Percentiles rank a stretch among this genome's conserved stretches.
Evolutionary conservation across 305 asterid genomes (phyloP).

Genomic region (Withania somnifera): DNA sequence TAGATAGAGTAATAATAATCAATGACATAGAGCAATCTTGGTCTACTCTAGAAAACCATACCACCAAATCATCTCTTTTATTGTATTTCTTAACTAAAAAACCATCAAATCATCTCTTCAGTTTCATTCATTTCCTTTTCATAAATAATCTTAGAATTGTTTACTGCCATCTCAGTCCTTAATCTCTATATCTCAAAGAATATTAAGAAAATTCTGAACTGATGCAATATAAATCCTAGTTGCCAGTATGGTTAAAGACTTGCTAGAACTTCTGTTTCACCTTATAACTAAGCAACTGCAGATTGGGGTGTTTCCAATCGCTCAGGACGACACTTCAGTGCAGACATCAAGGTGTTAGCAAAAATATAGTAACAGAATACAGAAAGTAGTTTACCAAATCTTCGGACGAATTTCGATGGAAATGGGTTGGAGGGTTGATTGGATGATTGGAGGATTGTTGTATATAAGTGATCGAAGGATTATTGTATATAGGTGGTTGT

Average conservation of each 20-base stretch:
- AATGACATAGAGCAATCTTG: background rate
- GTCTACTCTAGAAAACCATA: background rate
- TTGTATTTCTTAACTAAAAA: background rate
- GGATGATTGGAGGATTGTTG: too few relatives aligned
- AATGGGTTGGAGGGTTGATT: too few relatives aligned
- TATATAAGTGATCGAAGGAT: too few relatives aligned
- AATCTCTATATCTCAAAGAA: background rate
- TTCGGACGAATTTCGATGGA: too few relatives aligned
- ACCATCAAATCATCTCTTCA: background rate
- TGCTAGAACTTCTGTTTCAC: background rate
- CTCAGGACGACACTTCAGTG: background rate
- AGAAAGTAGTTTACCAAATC: constrained; percentile 51
- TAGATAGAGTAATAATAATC: background rate
- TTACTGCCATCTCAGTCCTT: background rate
- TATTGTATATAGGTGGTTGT: too few relatives aligned
- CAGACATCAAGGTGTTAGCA: background rate
- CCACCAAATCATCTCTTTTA: background rate
- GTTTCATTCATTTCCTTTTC: background rate
- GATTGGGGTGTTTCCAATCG: background rate
- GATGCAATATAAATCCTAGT: background rate
- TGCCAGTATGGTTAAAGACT: background rate
- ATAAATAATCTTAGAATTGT: background rate
- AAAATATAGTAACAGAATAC: background rate
- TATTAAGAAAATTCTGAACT: background rate
- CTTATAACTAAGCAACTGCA: background rate